Base-by-base conservation (phyloP, 768 basidiomycete species). In the Kwoniella europaea region DNA sequence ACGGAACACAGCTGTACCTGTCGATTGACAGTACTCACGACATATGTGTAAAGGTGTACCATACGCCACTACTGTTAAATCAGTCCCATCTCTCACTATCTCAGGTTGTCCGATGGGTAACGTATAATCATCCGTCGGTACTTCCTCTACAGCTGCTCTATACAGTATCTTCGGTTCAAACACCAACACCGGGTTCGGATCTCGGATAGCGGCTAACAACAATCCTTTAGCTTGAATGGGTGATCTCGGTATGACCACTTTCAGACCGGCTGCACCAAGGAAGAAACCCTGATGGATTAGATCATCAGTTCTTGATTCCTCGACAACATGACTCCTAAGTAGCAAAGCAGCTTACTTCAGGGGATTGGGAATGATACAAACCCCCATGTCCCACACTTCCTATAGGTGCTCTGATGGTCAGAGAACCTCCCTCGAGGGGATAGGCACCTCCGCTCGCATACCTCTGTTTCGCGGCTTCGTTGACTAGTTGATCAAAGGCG, bases 81-180 rank as follows among this genome's bases (percentile, higher is more conserved):
- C 94, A 10, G 88, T 86, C 4, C 94, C 95, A 0, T 87, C 81
- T 1, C 87, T 83, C 10, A 98, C 87, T 9, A 87, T 87, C 78
- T 98, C 94, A 5, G 93, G 92, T 71, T 88, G 87, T 13, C 89
- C 90, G 4, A 98, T 87, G 0, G 94, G 93, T n/a, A 98, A 86
- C 65, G 88, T 86, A 78, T 87, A 98, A 81, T 96, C 94, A 78
- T 92, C 92, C 43, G 90, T 86, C 0, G 94, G 94, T 15, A 97
- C 95, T 84, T 97, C 93, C 80, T 98, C 94, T 50, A 95, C 88
- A 77, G 94, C 89, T 56, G 94, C 94, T 61, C 94, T 90, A 82
- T 98, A 98, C 15, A 98, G 85, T 67, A 96, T 88, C 85, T 84
- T 98, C 90, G 94, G 94, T 82, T 98, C 94, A 90, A 98, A 92